phyloP scores from a whole-genome alignment of 1,284 basidiomycete species.

The Vanrija sp. region DNA sequence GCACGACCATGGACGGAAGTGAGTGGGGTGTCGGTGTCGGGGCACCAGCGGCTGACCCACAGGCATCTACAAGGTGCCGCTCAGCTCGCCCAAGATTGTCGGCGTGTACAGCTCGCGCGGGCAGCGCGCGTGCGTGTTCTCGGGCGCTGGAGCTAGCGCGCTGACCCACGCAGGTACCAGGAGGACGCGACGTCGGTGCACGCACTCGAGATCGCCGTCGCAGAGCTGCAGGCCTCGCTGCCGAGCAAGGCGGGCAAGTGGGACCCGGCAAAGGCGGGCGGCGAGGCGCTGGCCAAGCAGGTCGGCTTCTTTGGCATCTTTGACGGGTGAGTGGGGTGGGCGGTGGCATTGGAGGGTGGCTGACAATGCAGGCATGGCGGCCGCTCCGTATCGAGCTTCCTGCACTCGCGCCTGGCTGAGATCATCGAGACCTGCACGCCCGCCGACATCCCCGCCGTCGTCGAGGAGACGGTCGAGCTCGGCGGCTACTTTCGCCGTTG shows the following conservation, averaged over 20 bases:
- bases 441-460: constrained; percentile 66
- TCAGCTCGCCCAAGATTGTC: constrained; percentile 54
- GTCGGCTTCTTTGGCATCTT: constrained; percentile 81
- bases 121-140: constrained; percentile 59
- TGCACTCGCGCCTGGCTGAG: constrained; percentile 74
- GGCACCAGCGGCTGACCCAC: neutral
- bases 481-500: constrained; percentile 83
- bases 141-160: neutral
- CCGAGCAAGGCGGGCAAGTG: constrained; percentile 62
- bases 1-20: constrained; percentile 23
- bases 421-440: constrained; percentile 71
- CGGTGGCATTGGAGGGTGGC: no score
- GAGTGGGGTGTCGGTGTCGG: neutral
- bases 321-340: constrained; percentile 63
- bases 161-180: constrained; percentile 56
- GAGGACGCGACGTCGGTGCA: constrained; percentile 78
- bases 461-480: constrained; percentile 64
- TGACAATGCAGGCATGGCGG: constrained; percentile 64
- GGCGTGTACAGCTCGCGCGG: constrained; percentile 72
- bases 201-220: constrained; percentile 66
- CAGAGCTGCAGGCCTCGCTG: constrained; percentile 64
- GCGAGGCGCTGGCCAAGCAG: constrained; percentile 64
- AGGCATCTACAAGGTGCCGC: constrained; percentile 43
- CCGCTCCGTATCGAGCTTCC: constrained; percentile 64
- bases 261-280: constrained; percentile 55